Conservation (phyloP, 78 protist genomes). For the Diacronema lutheri region DNA sequence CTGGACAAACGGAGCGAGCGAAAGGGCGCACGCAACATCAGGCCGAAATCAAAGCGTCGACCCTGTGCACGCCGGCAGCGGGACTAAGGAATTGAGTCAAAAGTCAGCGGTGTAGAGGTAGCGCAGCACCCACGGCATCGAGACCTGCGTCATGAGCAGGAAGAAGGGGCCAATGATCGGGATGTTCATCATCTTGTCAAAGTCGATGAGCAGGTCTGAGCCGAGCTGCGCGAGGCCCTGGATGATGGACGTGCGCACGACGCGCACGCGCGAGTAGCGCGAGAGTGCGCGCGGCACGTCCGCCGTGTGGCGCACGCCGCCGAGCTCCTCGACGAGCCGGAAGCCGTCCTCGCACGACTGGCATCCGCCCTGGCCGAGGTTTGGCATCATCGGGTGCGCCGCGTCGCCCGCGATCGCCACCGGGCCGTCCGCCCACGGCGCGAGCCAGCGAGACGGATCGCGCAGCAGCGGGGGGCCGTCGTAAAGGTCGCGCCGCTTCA, state of each 20-base stretch:
- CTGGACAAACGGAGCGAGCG: too few relatives aligned
- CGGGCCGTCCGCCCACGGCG: not conserved
- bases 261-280: not conserved
- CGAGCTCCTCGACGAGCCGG: conserved; percentile 5
- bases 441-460: not conserved
- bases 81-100: not conserved
- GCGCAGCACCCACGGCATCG: conserved; percentile 21
- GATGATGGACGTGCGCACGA: conserved; percentile 6
- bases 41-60: too few relatives aligned
- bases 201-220: not conserved
- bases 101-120: conserved; percentile 15
- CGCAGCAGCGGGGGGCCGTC: conserved; percentile 6
- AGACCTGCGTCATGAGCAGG: conserved; percentile 3
- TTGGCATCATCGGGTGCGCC: conserved; percentile 28
- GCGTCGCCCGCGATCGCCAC: conserved; percentile 18
- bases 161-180: conserved; percentile 2
- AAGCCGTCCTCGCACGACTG: conserved; percentile 12
- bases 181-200: conserved; percentile 12
- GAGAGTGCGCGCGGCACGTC: not conserved
- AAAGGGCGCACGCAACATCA: too few relatives aligned
- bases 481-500: conserved; percentile 6
- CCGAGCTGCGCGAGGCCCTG: conserved; percentile 24
- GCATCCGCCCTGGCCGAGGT: conserved; percentile 24
- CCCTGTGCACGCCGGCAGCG: too few relatives aligned
- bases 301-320: not conserved